phyloP scores from a whole-genome alignment of 495 filamentous ascomycete species.

The Podospora pseudopauciseta region DNA sequence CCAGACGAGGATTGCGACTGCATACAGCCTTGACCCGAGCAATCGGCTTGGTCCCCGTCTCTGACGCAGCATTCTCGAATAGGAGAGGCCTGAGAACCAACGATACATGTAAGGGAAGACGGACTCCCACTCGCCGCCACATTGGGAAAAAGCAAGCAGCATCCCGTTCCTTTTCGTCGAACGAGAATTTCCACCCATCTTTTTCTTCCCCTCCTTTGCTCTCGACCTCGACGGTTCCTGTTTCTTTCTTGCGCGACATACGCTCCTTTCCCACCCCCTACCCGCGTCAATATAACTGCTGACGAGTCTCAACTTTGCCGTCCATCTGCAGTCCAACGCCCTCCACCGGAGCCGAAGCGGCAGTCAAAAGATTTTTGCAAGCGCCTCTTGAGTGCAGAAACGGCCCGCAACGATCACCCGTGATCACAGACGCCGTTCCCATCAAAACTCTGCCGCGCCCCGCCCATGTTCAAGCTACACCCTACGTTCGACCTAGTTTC shows the following conservation, averaged over 20 bases:
- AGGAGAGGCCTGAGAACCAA: constrained; percentile 2
- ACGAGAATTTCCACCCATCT: not conserved
- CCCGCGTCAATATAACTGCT: not conserved
- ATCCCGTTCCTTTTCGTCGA: constrained; percentile 2
- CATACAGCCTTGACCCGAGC: not conserved
- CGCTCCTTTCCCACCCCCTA: not conserved
- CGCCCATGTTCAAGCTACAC: not conserved
- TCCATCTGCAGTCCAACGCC: constrained; percentile 1
- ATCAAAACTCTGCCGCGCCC: not conserved
- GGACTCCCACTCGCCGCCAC: not conserved
- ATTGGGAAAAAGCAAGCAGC: constrained; percentile 2
- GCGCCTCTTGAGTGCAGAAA: not conserved
- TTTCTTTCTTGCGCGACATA: not conserved
- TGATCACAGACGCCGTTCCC: not conserved
- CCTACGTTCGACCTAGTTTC: not conserved
- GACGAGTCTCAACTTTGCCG: constrained; percentile 2
- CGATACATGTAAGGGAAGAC: not conserved
- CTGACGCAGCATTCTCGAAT: constrained; percentile 7
- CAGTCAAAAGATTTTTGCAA: not conserved
- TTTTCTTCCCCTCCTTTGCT: not conserved
- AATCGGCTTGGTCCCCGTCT: constrained; percentile 1
- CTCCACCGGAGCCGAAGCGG: not conserved
- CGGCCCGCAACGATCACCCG: not conserved
- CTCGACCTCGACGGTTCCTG: not conserved
- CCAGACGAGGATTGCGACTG: constrained; percentile 1